These are phyloP conservation scores for Apiospora hydei DNA, from an alignment of 2,329 filamentous ascomycete species.

Conservation along the genomic window DNA sequence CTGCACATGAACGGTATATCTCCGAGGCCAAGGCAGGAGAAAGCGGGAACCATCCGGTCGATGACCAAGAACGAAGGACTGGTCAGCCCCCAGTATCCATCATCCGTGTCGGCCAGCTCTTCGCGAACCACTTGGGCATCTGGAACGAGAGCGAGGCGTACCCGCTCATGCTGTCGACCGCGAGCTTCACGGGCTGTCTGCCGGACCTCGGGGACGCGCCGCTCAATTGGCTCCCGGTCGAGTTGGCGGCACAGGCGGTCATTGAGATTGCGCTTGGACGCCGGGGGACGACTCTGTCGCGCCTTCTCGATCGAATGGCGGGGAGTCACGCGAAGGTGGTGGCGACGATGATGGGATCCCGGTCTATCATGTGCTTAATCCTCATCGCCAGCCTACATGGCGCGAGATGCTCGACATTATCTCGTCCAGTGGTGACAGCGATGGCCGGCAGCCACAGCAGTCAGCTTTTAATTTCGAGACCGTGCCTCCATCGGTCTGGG, in stretches of 20 bases:
- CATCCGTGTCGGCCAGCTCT: slow-evolving; percentile 55
- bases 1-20: slow-evolving; percentile 39
- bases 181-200: slow-evolving; percentile 46
- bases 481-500: slow-evolving; percentile 50
- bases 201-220: slow-evolving; percentile 47
- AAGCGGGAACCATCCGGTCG: slow-evolving; percentile 23
- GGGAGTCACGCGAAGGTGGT: slow-evolving; percentile 38
- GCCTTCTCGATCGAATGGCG: slow-evolving; percentile 30
- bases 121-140: slow-evolving; percentile 47
- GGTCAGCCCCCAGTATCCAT: slow-evolving; percentile 45
- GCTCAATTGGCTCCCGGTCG: slow-evolving; percentile 55
- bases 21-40: not conserved
- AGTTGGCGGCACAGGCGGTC: slow-evolving; percentile 51
- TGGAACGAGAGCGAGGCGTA: slow-evolving; percentile 59
- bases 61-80: slow-evolving; percentile 26
- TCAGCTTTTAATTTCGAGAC: slow-evolving; percentile 36
- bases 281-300: not conserved
- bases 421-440: slow-evolving; percentile 22
- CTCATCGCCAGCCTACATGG: slow-evolving; percentile 52
- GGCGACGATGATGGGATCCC: slow-evolving; percentile 22
- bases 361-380: slow-evolving; percentile 59
- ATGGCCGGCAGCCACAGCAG: slow-evolving; percentile 35
- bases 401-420: slow-evolving; percentile 49
- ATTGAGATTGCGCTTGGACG: slow-evolving; percentile 43
- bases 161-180: slow-evolving; percentile 54